Evolutionary conservation across 495 filamentous ascomycete genomes (phyloP).

Genomic region (Penicillium soppii): DNA sequence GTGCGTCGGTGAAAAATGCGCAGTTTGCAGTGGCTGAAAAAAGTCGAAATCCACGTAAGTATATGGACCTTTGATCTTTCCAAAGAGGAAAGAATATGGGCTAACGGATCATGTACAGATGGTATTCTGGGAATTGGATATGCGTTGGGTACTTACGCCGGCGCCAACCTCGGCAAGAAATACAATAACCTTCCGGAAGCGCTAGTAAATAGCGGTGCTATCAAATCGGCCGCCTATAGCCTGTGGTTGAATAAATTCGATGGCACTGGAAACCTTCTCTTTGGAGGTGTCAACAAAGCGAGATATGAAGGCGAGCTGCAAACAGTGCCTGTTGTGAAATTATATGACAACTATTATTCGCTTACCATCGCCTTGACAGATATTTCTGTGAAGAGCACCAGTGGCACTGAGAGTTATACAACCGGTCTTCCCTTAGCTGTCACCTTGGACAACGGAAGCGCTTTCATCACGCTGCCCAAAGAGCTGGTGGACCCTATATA

Average conservation of each 20-base stretch:
- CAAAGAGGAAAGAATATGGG: background rate
- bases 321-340: conserved; percentile 66
- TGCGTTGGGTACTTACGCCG: conserved; percentile 27
- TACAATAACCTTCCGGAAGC: conserved; percentile 66
- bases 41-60: conserved; percentile 48
- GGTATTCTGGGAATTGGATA: conserved; percentile 89
- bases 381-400: conserved; percentile 32
- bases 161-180: conserved; percentile 54
- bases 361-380: conserved; percentile 78
- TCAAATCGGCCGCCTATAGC: conserved; percentile 74
- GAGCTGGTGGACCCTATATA: conserved; percentile 59
- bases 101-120: conserved; percentile 33
- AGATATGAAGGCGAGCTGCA: conserved; percentile 67
- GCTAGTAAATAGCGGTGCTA: conserved; percentile 62
- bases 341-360: conserved; percentile 53
- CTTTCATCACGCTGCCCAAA: conserved; percentile 72
- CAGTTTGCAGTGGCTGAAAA: conserved; percentile 76
- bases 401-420: conserved; percentile 37
- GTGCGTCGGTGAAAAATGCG: conserved; percentile 52
- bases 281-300: conserved; percentile 80
- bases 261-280: conserved; percentile 74
- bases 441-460: conserved; percentile 77
- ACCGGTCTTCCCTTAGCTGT: conserved; percentile 60
- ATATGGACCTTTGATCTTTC: background rate
- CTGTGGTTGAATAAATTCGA: conserved; percentile 85